phyloP scores from a whole-genome alignment of 176 grass and related monocot species.

The Aegilops bicornis region DNA sequence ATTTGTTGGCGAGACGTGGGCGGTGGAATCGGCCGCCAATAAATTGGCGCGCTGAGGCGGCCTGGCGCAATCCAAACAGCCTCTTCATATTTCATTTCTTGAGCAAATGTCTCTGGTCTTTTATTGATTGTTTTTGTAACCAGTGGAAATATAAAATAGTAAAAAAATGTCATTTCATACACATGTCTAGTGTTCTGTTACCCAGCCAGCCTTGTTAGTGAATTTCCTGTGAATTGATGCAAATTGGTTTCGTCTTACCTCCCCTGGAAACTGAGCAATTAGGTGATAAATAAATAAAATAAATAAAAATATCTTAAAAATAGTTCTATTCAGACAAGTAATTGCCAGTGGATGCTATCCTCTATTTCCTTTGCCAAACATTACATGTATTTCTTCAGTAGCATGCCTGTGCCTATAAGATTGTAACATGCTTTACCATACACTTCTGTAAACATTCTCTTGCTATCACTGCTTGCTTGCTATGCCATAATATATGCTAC shows the following conservation, averaged over 20 bases:
- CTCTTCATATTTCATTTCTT: not conserved
- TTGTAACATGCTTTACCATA: conserved; percentile 2
- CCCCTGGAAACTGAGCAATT: not conserved
- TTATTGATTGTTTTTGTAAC: conserved; percentile 6
- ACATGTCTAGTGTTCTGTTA: not conserved
- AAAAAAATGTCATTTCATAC: not conserved
- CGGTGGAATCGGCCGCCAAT: too few relatives aligned
- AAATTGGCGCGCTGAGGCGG: too few relatives aligned
- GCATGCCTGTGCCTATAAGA: not conserved
- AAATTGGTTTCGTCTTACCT: not conserved
- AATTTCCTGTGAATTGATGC: not conserved
- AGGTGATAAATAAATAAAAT: not conserved
- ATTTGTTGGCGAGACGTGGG: too few relatives aligned
- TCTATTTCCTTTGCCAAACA: not conserved
- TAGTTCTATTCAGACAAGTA: not conserved
- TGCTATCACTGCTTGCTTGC: too few relatives aligned
- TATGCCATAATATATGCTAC: conserved; percentile 1
- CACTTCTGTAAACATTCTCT: not conserved
- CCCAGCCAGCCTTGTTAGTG: conserved; percentile 2
- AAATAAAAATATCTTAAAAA: not conserved
- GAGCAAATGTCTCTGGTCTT: not conserved
- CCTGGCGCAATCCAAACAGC: too few relatives aligned
- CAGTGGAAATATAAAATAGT: not conserved
- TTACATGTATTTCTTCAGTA: not conserved
- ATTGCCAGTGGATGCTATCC: not conserved